Conservation (phyloP, 192 early-diverging fungal species). For the Linderina pennispora region DNA sequence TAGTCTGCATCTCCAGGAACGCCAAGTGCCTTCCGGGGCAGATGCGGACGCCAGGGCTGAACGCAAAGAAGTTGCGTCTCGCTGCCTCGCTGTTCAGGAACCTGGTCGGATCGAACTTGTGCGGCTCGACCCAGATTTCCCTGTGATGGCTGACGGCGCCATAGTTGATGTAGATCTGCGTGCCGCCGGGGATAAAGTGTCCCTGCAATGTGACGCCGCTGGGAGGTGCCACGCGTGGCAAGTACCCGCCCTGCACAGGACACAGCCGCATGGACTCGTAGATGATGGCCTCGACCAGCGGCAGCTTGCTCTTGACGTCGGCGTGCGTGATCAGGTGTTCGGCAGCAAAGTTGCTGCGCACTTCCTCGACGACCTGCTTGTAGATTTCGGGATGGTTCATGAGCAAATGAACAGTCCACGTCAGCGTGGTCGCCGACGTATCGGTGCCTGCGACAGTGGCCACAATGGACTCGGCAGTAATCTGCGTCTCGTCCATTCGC, state of each 20-base stretch:
- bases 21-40: constrained; percentile 40
- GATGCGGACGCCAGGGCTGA: constrained; percentile 33
- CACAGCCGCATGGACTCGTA: constrained; percentile 35
- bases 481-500: constrained; percentile 25
- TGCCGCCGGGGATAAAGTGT: constrained; percentile 19
- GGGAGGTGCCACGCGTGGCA: constrained; percentile 24
- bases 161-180: constrained; percentile 17
- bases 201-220: constrained; percentile 28
- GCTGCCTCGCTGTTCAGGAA: constrained; percentile 17
- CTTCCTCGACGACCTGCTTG: constrained; percentile 7
- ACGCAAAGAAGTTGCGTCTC: constrained; percentile 24
- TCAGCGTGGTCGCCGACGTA: constrained; percentile 20
- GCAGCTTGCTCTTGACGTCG: constrained; percentile 13
- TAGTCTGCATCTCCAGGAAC: constrained; percentile 29
- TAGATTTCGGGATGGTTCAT: constrained; percentile 23
- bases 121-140: constrained; percentile 23
- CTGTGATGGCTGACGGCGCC: constrained; percentile 22
- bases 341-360: constrained; percentile 10
- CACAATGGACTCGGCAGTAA: constrained; percentile 29
- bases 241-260: constrained; percentile 17
- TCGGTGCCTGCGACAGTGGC: constrained; percentile 30
- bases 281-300: constrained; percentile 33
- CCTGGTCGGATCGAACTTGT: constrained; percentile 15
- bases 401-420: constrained; percentile 35
- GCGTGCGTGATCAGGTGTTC: constrained; percentile 16